These are phyloP conservation scores for Citrus sinensis DNA, from an alignment of 345 rosid genomes.

Conservation along the genomic window DNA sequence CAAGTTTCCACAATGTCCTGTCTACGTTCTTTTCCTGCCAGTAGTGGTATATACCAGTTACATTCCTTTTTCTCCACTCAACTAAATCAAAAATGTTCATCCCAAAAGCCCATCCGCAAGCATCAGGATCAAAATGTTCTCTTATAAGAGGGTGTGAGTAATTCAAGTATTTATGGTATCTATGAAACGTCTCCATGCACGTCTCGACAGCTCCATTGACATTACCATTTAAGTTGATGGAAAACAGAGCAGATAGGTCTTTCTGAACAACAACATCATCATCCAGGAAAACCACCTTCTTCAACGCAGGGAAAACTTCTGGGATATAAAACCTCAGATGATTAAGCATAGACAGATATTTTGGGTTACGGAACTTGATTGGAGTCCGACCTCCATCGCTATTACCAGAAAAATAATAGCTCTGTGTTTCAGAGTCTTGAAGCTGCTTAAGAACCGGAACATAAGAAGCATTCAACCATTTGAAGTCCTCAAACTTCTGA, in stretches of 20 bases:
- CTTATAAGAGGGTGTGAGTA: conserved; percentile 90
- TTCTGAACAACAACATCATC: conserved; percentile 84
- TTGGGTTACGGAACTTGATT: conserved; percentile 88
- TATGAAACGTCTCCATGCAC: conserved; percentile 94
- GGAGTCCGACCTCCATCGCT: conserved; percentile 67
- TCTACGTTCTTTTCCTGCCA: conserved; percentile 93
- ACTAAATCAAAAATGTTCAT: conserved; percentile 89
- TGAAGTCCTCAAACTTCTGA: conserved; percentile 84
- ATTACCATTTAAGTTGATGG: conserved; percentile 63
- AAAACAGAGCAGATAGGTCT: conserved; percentile 67
- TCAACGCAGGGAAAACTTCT: conserved; percentile 77
- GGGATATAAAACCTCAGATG: conserved; percentile 91
- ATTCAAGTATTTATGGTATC: conserved; percentile 80
- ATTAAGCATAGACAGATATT: conserved; percentile 88
- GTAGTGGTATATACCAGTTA: conserved; percentile 82
- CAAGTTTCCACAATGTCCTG: conserved; percentile 88
- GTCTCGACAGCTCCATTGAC: conserved; percentile 99
- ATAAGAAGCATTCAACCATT: conserved; percentile 88
- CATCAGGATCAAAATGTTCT: conserved; percentile 89
- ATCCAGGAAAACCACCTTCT: conserved; percentile 82
- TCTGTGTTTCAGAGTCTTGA: conserved; percentile 87
- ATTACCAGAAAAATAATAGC: conserved; percentile 85
- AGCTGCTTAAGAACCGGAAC: conserved; percentile 95
- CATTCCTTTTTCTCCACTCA: conserved; percentile 88
- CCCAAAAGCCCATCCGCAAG: conserved; percentile 98